phyloP scores from a whole-genome alignment of 2,329 filamentous ascomycete genomes.

The Exserohilum rostratum region DNA sequence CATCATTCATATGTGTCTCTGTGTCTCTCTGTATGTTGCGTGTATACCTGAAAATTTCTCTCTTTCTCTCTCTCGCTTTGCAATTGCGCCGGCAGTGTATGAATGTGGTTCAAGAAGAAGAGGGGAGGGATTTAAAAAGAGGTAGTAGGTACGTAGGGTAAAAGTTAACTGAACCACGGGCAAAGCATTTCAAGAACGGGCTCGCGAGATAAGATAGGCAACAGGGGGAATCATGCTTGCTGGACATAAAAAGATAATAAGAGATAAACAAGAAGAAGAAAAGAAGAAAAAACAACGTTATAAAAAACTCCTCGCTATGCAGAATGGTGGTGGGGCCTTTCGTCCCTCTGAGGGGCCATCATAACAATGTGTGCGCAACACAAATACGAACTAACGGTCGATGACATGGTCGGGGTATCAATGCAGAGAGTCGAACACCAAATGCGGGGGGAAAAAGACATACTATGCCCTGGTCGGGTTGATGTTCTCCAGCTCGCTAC shows the following conservation, averaged over 20 bases:
- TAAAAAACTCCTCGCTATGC: constrained; percentile 19
- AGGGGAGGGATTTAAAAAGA: background rate
- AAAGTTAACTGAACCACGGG: background rate
- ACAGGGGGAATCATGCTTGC: constrained; percentile 18
- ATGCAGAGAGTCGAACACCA: constrained; percentile 18
- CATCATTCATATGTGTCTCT: background rate
- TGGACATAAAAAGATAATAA: background rate
- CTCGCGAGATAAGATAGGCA: constrained; percentile 1
- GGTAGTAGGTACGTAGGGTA: background rate
- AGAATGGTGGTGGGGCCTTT: constrained; percentile 1
- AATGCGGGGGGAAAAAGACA: constrained; percentile 19
- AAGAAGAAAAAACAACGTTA: background rate
- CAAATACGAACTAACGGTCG: constrained; percentile 6
- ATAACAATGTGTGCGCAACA: constrained; percentile 14
- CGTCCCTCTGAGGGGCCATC: constrained; percentile 7
- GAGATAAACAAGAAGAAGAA: background rate
- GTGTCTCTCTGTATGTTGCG: too few relatives aligned
- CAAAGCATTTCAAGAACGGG: background rate
- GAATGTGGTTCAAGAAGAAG: background rate
- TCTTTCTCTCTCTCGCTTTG: too few relatives aligned
- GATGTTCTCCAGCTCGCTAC: constrained; percentile 66
- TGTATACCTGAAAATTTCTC: constrained; percentile 2
- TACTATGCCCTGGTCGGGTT: constrained; percentile 48
- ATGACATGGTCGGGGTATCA: constrained; percentile 11
- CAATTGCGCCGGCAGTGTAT: constrained; percentile 1